A percentile compares a stretch with the other conserved stretches of the same genome.
phyloP scores from a whole-genome alignment of 2,329 filamentous ascomycete genomes.

The Aureobasidium subglaciale region DNA sequence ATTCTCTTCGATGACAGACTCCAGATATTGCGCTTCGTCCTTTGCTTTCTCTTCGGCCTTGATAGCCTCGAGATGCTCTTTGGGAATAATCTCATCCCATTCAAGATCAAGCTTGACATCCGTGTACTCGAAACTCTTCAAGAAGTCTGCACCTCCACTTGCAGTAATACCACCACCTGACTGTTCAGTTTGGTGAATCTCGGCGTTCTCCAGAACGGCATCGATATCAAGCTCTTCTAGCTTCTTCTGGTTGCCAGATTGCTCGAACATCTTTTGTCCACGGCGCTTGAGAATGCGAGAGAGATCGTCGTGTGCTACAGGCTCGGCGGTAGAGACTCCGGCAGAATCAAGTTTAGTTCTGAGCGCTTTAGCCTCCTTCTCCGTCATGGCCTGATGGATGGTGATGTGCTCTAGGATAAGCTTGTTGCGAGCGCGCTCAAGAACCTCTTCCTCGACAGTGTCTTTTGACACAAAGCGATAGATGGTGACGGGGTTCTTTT shows the following conservation, averaged over 20 bases:
- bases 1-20: conserved; percentile 74
- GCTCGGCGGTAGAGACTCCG: conserved; percentile 57
- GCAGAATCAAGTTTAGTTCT: conserved; percentile 68
- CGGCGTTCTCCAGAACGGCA: conserved; percentile 90
- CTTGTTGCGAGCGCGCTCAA: conserved; percentile 95
- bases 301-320: conserved; percentile 88
- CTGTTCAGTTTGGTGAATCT: conserved; percentile 93
- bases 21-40: conserved; percentile 74
- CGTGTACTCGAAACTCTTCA: conserved; percentile 83
- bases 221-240: conserved; percentile 97
- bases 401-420: conserved; percentile 95
- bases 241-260: conserved; percentile 92
- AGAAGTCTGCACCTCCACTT: conserved; percentile 93
- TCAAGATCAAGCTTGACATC: conserved; percentile 95
- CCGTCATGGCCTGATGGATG: conserved; percentile 92
- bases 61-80: conserved; percentile 81
- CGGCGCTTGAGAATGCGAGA: conserved; percentile 94
- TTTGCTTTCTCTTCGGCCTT: conserved; percentile 83
- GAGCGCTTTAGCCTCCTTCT: conserved; percentile 81
- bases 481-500: conserved; percentile 91
- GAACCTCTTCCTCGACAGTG: conserved; percentile 94
- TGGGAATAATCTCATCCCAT: conserved; percentile 98
- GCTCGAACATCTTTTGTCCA: conserved; percentile 99
- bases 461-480: conserved; percentile 97
- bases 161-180: conserved; percentile 91